These are phyloP conservation scores for Pythium sukuiense DNA, from an alignment of 352 stramenopile species.

Conservation along the genomic window DNA sequence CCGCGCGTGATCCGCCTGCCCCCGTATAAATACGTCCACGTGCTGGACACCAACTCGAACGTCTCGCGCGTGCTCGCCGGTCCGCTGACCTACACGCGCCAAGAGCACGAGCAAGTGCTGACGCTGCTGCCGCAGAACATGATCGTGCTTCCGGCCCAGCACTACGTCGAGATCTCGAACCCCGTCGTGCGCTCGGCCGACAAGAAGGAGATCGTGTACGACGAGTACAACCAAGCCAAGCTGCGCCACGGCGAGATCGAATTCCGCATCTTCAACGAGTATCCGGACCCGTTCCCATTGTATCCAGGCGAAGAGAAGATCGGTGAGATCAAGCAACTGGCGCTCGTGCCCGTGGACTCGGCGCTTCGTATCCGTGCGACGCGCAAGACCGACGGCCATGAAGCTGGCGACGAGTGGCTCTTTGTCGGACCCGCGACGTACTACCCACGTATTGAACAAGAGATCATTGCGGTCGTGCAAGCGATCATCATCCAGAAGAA, in stretches of 20 bases:
- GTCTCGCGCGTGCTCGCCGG: constrained; percentile 76
- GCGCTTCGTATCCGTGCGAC: constrained; percentile 66
- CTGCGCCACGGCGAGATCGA: constrained; percentile 78
- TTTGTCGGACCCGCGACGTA: constrained; percentile 75
- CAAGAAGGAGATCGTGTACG: constrained; percentile 50
- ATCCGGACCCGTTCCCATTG: constrained; percentile 74
- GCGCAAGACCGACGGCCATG: constrained; percentile 54
- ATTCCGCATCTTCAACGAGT: constrained; percentile 73
- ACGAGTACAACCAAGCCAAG: constrained; percentile 76
- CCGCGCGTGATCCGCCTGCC: constrained; percentile 73
- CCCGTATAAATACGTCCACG: constrained; percentile 83
- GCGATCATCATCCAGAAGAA: constrained; percentile 80
- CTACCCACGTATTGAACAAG: constrained; percentile 71
- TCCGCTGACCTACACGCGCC: constrained; percentile 75
- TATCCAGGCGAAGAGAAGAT: constrained; percentile 70
- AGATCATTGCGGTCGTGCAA: constrained; percentile 50
- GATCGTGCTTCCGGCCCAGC: constrained; percentile 73
- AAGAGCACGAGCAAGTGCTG: constrained; percentile 79
- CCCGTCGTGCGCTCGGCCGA: constrained; percentile 54
- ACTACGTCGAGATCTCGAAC: constrained; percentile 79
- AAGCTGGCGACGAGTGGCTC: constrained; percentile 74
- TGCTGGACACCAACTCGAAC: constrained; percentile 87
- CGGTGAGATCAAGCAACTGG: constrained; percentile 53
- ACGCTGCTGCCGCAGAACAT: constrained; percentile 60
- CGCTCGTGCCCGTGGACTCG: constrained; percentile 56